Evolutionary conservation across 2,329 filamentous ascomycete species (phyloP).

Genomic region (Macrophomina phaseolina): DNA sequence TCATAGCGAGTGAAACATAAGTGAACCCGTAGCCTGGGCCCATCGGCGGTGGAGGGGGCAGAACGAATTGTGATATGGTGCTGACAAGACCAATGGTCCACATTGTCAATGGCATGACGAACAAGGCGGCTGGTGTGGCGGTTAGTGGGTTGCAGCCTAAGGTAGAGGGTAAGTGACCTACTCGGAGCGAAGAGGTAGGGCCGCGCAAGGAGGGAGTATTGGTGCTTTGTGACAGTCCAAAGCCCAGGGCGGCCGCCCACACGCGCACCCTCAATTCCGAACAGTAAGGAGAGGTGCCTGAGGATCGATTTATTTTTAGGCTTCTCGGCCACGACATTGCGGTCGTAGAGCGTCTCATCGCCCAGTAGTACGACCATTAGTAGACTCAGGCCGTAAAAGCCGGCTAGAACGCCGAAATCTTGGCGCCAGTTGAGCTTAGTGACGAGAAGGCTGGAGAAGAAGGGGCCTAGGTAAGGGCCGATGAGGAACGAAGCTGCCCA

Average conservation of each 20-base stretch:
- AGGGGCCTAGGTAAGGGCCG: conserved; percentile 41
- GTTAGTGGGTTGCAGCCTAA: too few relatives aligned
- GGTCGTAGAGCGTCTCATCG: conserved; percentile 45
- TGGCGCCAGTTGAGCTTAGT: conserved; percentile 27
- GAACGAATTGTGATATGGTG: conserved; percentile 34
- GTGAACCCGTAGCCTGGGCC: conserved; percentile 29
- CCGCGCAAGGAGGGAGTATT: conserved; percentile 28
- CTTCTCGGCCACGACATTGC: conserved; percentile 27
- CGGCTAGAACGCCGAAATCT: conserved; percentile 37
- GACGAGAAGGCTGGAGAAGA: conserved; percentile 31
- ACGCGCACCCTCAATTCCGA: conserved; percentile 24
- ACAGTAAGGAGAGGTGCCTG: conserved; percentile 13
- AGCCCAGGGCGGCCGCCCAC: conserved; percentile 15
- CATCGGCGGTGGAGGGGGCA: conserved; percentile 30
- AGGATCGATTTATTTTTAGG: conserved; percentile 1
- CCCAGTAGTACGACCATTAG: conserved; percentile 38
- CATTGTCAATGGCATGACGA: conserved; percentile 35
- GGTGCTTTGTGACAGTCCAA: conserved; percentile 19
- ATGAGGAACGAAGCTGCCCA: conserved; percentile 31
- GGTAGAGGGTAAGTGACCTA: conserved; percentile 15
- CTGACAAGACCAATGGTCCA: conserved; percentile 38
- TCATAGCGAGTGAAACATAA: conserved; percentile 35
- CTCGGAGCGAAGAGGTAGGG: conserved; percentile 34
- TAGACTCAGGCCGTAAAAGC: conserved; percentile 44
- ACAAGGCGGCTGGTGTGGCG: conserved; percentile 23